phyloP scores from a whole-genome alignment of 2,329 filamentous ascomycete genomes.

The Falciphora oryzae region DNA sequence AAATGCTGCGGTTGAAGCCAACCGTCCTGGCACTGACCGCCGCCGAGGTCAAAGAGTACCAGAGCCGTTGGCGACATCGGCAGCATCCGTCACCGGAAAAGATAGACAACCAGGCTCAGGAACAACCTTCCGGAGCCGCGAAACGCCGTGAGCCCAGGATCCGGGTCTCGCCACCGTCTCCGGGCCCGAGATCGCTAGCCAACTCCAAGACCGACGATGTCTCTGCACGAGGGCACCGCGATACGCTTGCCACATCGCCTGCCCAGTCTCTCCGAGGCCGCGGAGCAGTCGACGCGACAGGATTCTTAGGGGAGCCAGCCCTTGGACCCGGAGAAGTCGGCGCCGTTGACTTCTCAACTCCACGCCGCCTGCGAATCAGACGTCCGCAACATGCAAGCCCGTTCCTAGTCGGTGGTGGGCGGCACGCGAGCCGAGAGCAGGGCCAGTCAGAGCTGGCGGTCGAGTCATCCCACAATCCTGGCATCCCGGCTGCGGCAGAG shows the following conservation, averaged over 20 bases:
- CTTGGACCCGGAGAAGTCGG: neutral
- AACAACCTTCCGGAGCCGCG: neutral
- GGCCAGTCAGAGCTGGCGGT: neutral
- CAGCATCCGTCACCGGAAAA: neutral
- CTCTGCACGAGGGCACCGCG: neutral
- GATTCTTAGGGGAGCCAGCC: neutral
- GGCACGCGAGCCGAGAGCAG: neutral
- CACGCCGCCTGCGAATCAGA: neutral
- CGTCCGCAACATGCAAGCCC: neutral
- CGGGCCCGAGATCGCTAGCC: neutral
- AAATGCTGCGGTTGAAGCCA: constrained; percentile 37
- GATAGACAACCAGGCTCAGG: neutral
- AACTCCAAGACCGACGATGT: neutral
- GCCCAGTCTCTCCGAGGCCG: neutral
- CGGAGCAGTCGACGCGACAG: neutral
- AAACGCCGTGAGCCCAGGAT: neutral
- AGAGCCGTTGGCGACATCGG: constrained; percentile 18
- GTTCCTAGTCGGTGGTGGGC: neutral
- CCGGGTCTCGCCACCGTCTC: neutral
- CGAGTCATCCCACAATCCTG: neutral
- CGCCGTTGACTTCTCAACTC: neutral
- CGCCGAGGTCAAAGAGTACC: constrained; percentile 35
- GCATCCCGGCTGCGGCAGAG: neutral
- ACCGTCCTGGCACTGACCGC: constrained; percentile 34
- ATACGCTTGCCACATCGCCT: neutral